Conservation (phyloP, 345 rosid genomes). For the Toxicodendron radicans region DNA sequence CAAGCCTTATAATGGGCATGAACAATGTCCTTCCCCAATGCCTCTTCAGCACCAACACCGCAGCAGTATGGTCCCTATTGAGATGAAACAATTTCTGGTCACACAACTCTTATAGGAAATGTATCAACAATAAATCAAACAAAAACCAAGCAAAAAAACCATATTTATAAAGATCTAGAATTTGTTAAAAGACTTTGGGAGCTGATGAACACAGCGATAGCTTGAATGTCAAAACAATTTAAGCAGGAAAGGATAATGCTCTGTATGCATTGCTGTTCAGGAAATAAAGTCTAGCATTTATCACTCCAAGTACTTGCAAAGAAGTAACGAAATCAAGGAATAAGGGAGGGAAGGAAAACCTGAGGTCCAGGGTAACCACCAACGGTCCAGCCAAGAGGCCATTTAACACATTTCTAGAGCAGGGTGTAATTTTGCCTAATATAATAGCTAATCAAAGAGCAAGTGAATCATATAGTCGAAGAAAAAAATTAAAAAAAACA, state of each 20-base stretch:
- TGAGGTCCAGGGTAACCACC: slow-evolving; percentile 95
- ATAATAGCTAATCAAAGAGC: slow-evolving; percentile 49
- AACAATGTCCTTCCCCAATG: slow-evolving; percentile 88
- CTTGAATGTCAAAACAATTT: background rate
- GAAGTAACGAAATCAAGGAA: background rate
- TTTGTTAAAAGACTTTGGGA: no score
- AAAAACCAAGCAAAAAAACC: background rate
- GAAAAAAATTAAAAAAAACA: background rate
- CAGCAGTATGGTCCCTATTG: slow-evolving; percentile 97
- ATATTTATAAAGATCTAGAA: no score
- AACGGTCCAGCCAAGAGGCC: slow-evolving; percentile 95
- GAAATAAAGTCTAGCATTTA: no score
- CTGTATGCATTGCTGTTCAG: background rate
- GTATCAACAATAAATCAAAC: background rate
- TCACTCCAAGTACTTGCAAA: no score
- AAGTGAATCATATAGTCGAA: background rate
- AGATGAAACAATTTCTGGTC: slow-evolving; percentile 1
- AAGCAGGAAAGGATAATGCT: background rate
- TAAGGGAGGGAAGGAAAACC: slow-evolving; percentile 30
- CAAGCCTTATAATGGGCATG: slow-evolving; percentile 96
- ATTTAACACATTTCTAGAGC: slow-evolving; percentile 76
- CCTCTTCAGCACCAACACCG: slow-evolving; percentile 77
- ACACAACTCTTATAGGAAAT: background rate
- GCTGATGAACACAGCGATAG: background rate
- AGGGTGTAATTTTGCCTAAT: slow-evolving; percentile 89